A percentile compares a stretch with the other conserved stretches of the same genome.
These are phyloP conservation scores for Alternaria panax DNA, from an alignment of 2,329 filamentous ascomycete species.

Conservation along the genomic window DNA sequence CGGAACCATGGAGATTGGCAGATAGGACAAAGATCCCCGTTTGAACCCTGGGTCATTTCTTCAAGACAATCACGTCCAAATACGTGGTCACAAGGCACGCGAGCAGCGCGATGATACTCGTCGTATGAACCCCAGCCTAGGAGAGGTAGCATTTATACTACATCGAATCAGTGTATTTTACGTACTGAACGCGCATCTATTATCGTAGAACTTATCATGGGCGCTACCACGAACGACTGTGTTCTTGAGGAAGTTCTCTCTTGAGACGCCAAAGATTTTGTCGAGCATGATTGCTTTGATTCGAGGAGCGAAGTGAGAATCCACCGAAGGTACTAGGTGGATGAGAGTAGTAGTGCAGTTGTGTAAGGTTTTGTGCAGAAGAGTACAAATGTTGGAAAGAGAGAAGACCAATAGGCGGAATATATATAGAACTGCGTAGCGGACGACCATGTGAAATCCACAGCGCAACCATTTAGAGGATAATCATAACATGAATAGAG, in stretches of 20 bases:
- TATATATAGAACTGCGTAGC: background rate
- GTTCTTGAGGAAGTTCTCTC: slow-evolving; percentile 11
- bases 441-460: background rate
- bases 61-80: slow-evolving; percentile 20
- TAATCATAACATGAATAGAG: background rate
- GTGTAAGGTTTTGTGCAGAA: background rate
- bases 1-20: slow-evolving; percentile 11
- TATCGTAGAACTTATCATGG: slow-evolving; percentile 19
- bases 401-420: background rate
- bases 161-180: background rate
- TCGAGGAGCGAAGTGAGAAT: no score
- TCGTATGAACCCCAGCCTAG: slow-evolving; percentile 22
- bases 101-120: slow-evolving; percentile 15
- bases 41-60: slow-evolving; percentile 4
- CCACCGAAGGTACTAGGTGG: no score
- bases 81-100: slow-evolving; percentile 26
- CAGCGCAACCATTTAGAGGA: background rate
- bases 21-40: slow-evolving; percentile 18
- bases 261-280: background rate
- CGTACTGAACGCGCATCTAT: slow-evolving; percentile 19
- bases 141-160: background rate
- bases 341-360: background rate
- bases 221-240: slow-evolving; percentile 18
- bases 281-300: slow-evolving; percentile 9
- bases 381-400: background rate